Conservation (phyloP, 2,329 filamentous ascomycete genomes). For the Fusarium nelsonii region DNA sequence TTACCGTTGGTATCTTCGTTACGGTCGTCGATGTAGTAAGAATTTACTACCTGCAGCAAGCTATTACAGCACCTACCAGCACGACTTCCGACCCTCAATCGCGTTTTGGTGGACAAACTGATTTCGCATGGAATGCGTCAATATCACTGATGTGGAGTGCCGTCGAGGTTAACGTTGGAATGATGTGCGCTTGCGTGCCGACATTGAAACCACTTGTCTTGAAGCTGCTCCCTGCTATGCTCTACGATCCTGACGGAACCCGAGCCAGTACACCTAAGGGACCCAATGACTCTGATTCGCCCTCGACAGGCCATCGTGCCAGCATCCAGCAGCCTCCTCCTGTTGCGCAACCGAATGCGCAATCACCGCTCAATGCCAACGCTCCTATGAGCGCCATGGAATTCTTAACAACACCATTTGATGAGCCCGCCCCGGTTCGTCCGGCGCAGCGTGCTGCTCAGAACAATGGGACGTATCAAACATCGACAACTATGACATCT, state of each 20-base stretch:
- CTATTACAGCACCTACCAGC: constrained; percentile 61
- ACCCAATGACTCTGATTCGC: constrained; percentile 50
- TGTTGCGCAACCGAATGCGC: constrained; percentile 34
- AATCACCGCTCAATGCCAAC: constrained; percentile 45
- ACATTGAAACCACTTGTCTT: constrained; percentile 88
- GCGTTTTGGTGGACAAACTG: constrained; percentile 64
- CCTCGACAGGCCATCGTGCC: constrained; percentile 41
- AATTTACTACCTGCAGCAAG: constrained; percentile 89
- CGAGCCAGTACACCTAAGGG: constrained; percentile 48
- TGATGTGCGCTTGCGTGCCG: constrained; percentile 92
- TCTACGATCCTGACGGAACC: constrained; percentile 65
- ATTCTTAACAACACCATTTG: constrained; percentile 61
- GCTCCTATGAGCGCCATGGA: constrained; percentile 56
- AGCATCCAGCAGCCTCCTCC: constrained; percentile 46
- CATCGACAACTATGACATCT: constrained; percentile 53
- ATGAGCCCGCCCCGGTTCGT: constrained; percentile 33
- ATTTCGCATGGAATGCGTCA: constrained; percentile 80
- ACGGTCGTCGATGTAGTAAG: constrained; percentile 88
- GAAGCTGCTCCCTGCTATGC: constrained; percentile 68
- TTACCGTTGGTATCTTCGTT: constrained; percentile 88
- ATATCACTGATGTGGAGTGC: constrained; percentile 93
- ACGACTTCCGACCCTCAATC: constrained; percentile 55
- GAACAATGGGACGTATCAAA: constrained; percentile 22
- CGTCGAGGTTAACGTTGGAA: constrained; percentile 90
- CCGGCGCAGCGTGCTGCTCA: constrained; percentile 24